Base-by-base conservation (phyloP, 495 filamentous ascomycete genomes). In the Penicillium daleae region DNA sequence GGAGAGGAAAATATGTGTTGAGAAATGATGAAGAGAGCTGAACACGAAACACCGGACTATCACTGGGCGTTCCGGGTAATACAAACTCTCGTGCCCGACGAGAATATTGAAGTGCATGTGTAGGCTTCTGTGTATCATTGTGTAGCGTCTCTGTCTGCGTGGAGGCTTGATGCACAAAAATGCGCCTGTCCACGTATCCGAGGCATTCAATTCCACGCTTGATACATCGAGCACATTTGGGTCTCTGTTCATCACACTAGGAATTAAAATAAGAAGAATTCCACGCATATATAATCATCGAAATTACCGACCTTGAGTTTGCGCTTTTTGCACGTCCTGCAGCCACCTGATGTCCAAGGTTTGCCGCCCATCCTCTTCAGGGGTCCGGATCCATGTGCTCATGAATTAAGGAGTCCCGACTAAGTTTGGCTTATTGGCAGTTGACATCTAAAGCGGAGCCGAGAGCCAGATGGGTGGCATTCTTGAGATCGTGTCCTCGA, bases 131-230 rank as follows among this genome's bases (percentile, higher is more conserved):
- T 15, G 12, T 39, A 39, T 39, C 35, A 17, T 39, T 39, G 35
- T 39, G 13, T 39, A 17, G 13, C 5, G 5, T 5, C 13, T 39
- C 35, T 39, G 13, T 12, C 12, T 39, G 13, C 17, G 35, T 12
- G 35, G 35, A 39, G 13, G 35, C 13, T 15, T 39, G 35, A 39
- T 39, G 35, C 35, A 39, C 35, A 17, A 39, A 39, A 3, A 39
- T 39, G 13, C 35, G 35, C 13, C 13, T 39, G 5, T 39, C 35
- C 2, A 39, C 35, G 15, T 39, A 39, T 6, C 35, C 35, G 17
- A 39, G 40, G n/a, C n/a, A 44, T 22, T 44, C 40, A 44, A 44
- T 44, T 3, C 40, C 40, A 44, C 40, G 40, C 40, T 44, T 44
- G 40, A 44, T 44, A 21, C n/a, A 21, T 10, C 40, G 40, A 10